Conservation (phyloP, 1,139 yeast genomes). For the Geotrichum aggregatum region DNA sequence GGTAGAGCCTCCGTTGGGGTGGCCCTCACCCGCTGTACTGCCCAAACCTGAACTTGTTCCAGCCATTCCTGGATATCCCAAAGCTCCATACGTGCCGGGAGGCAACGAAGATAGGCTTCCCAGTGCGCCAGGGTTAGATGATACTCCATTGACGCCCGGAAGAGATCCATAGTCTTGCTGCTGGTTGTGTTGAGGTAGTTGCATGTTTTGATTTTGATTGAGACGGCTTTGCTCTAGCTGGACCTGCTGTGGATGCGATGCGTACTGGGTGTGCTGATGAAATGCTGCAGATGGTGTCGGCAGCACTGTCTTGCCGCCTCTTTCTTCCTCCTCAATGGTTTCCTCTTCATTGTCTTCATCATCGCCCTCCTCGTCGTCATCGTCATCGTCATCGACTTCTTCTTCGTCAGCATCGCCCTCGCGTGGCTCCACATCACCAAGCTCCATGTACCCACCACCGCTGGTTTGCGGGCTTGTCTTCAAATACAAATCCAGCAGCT, state of each 20-base stretch:
- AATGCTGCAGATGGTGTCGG: neutral
- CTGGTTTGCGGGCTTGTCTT: neutral
- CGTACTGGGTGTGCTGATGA: neutral
- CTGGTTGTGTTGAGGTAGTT: neutral
- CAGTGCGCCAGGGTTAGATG: too few relatives aligned
- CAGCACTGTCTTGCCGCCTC: neutral
- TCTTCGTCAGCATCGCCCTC: neutral
- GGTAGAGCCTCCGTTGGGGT: too few relatives aligned
- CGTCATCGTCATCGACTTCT: neutral
- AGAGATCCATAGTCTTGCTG: too few relatives aligned
- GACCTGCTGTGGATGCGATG: neutral
- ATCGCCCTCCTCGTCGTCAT: neutral
- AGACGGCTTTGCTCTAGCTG: neutral
- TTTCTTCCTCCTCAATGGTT: neutral
- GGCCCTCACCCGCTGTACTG: too few relatives aligned
- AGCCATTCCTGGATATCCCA: too few relatives aligned
- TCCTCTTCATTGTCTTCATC: neutral
- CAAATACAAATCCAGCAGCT: conserved; percentile 68
- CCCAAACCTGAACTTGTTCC: too few relatives aligned
- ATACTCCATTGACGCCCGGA: too few relatives aligned
- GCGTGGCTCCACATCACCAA: too few relatives aligned
- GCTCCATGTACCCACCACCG: too few relatives aligned
- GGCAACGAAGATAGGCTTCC: too few relatives aligned
- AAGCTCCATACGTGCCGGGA: too few relatives aligned
- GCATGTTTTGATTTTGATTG: neutral